These are phyloP conservation scores for Xylariaceae sp. DNA, from an alignment of 2,329 filamentous ascomycete species.

Conservation along the genomic window DNA sequence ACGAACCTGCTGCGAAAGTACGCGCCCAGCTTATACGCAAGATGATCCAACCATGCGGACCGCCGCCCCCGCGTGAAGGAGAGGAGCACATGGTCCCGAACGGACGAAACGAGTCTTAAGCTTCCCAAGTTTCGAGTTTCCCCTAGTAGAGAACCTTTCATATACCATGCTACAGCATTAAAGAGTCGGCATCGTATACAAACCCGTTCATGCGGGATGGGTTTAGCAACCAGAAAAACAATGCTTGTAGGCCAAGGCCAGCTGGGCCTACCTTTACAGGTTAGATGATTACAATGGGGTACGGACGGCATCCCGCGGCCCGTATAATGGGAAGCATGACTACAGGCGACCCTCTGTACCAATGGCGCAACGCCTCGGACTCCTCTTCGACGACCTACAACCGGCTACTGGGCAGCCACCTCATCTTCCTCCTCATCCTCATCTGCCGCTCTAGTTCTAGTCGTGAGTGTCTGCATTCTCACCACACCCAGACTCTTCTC, in stretches of 20 bases:
- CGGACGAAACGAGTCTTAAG: slow-evolving; percentile 17
- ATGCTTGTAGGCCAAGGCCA: neutral
- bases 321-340: neutral
- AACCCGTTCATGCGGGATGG: neutral
- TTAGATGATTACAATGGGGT: neutral
- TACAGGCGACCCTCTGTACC: neutral
- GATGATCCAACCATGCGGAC: slow-evolving; percentile 60
- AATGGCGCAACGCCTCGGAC: neutral
- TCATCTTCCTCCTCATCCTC: slow-evolving; percentile 17
- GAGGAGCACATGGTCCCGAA: slow-evolving; percentile 32
- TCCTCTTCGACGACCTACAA: neutral
- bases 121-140: neutral
- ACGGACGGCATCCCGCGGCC: neutral
- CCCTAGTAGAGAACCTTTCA: too few species aligned
- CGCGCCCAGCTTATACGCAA: slow-evolving; percentile 75
- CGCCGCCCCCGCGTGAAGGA: slow-evolving; percentile 52
- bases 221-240: neutral
- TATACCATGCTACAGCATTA: too few species aligned
- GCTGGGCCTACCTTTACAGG: neutral
- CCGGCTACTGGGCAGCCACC: slow-evolving; percentile 1
- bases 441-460: slow-evolving; percentile 6
- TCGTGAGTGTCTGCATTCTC: slow-evolving; percentile 20
- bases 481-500: slow-evolving; percentile 55
- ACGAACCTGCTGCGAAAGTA: slow-evolving; percentile 75
- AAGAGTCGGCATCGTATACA: neutral